phyloP scores from a whole-genome alignment of 371 early-diverging fungal genomes.

The Syncephalastrum sp. region DNA sequence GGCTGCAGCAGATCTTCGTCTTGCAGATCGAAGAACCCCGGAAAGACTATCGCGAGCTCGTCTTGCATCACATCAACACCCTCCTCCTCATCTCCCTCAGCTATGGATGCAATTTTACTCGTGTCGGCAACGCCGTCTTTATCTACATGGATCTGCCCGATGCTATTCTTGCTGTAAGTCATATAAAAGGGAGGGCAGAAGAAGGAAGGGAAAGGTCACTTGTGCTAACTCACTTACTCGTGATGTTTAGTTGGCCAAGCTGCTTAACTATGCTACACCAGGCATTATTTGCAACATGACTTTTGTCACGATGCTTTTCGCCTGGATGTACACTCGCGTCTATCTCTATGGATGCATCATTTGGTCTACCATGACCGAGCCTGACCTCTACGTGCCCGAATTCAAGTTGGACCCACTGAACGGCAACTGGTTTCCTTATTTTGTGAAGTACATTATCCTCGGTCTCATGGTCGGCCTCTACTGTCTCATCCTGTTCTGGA shows the following conservation, averaged over 20 bases:
- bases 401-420: constrained; percentile 42
- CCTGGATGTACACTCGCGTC: constrained; percentile 77
- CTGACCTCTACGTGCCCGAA: constrained; percentile 40
- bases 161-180: constrained; percentile 71
- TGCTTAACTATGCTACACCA: constrained; percentile 54
- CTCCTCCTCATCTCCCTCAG: constrained; percentile 62
- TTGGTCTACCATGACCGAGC: constrained; percentile 42
- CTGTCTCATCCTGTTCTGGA: constrained; percentile 62
- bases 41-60: constrained; percentile 71
- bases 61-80: constrained; percentile 75
- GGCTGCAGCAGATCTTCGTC: constrained; percentile 77
- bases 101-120: constrained; percentile 67
- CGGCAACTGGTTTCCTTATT: constrained; percentile 50
- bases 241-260: constrained; percentile 50
- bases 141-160: constrained; percentile 80
- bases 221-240: neutral
- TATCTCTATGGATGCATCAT: constrained; percentile 54
- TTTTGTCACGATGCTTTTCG: constrained; percentile 64
- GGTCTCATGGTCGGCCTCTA: constrained; percentile 43
- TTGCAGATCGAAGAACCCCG: constrained; percentile 70
- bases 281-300: constrained; percentile 54
- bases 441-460: constrained; percentile 50
- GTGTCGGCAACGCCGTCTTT: constrained; percentile 78
- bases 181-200: neutral
- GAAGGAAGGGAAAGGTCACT: neutral